These are phyloP conservation scores for Stemphylium vesicarium DNA, from an alignment of 2,329 filamentous ascomycete genomes.

Conservation along the genomic window DNA sequence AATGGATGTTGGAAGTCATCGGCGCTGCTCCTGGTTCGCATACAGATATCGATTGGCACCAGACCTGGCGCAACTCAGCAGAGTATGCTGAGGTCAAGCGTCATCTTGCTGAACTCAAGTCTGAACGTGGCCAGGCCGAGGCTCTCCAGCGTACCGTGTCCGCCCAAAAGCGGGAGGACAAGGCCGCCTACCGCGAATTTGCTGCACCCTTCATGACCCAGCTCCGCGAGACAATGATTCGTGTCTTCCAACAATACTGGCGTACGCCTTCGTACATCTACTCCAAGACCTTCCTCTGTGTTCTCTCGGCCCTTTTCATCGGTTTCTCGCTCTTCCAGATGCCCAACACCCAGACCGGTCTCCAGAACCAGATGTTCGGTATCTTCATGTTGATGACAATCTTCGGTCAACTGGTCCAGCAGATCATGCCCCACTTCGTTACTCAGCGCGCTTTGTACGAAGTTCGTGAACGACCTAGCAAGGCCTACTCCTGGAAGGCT, in stretches of 20 bases:
- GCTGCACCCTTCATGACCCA: conserved; percentile 76
- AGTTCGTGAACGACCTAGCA: conserved; percentile 81
- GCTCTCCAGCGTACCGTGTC: conserved; percentile 49
- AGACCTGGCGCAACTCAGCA: conserved; percentile 56
- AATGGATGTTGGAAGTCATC: conserved; percentile 74
- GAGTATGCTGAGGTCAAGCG: conserved; percentile 54
- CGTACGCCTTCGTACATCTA: conserved; percentile 89
- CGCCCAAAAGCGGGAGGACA: conserved; percentile 52
- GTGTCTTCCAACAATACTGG: conserved; percentile 93
- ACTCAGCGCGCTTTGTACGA: conserved; percentile 83
- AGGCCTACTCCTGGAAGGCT: conserved; percentile 83
- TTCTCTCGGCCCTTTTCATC: conserved; percentile 73
- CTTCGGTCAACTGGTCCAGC: conserved; percentile 79
- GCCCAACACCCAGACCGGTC: conserved; percentile 73
- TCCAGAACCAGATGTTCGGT: conserved; percentile 86
- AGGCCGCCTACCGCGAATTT: conserved; percentile 74
- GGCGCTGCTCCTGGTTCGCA: conserved; percentile 58
- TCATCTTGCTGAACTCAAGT: conserved; percentile 56
- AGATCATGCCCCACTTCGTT: conserved; percentile 87
- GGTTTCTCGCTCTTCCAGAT: conserved; percentile 81
- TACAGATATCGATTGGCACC: conserved; percentile 59
- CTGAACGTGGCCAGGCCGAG: conserved; percentile 43
- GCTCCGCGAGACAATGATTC: conserved; percentile 69
- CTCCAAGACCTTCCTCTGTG: conserved; percentile 74
- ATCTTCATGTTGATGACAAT: conserved; percentile 84